Base-by-base conservation (phyloP, 352 stramenopile species). In the Globisporangium paddicum region DNA sequence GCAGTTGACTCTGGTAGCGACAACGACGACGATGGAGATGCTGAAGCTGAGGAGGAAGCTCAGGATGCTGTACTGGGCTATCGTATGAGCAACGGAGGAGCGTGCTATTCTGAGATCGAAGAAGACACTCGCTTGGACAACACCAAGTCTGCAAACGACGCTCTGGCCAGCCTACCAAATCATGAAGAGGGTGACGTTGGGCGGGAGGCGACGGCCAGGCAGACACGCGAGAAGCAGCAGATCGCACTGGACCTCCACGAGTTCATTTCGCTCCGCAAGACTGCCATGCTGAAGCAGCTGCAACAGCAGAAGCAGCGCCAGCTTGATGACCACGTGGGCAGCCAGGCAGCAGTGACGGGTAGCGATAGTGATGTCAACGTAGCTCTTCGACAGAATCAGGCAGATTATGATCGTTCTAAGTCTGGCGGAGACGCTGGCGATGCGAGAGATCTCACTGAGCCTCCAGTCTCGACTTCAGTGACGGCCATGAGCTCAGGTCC, bases 231-330 rank as follows among this genome's bases (percentile, higher is more conserved):
- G 9, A 53, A 67, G 3, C 41, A 66, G n/a, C 52, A 62, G 14
- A 71, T 79, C 53, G 37, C 44, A 4, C n/a, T 58, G 9, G 53
- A 75, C 38, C 55, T 89, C 0, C 58, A 77, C 21, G 49, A 25
- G 5, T 87, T 89, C 35, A 67, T 88, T 7, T 54, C 69, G 0
- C 58, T 64, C 16, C 59, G 78, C 2, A 69, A 72, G 19, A 63
- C 71, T 32, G 62, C 58, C 11, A 75, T 68, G 42, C 56, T 88
- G 7, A 51, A 81, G 32, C 57, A 79, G n/a, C 40, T 88, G 4
- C 52, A 69, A 42, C 63, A 42, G 6, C 60, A 82, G 19, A 73
- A 77, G 50, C 51, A 50, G 25, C 55, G 51, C 26, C 7, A 13
- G 46, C 16, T 23, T 18, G 14, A 41, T 0, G 48, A 44, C 11